phyloP scores from a whole-genome alignment of 1,284 basidiomycete species.

The Ganoderma sinense region DNA sequence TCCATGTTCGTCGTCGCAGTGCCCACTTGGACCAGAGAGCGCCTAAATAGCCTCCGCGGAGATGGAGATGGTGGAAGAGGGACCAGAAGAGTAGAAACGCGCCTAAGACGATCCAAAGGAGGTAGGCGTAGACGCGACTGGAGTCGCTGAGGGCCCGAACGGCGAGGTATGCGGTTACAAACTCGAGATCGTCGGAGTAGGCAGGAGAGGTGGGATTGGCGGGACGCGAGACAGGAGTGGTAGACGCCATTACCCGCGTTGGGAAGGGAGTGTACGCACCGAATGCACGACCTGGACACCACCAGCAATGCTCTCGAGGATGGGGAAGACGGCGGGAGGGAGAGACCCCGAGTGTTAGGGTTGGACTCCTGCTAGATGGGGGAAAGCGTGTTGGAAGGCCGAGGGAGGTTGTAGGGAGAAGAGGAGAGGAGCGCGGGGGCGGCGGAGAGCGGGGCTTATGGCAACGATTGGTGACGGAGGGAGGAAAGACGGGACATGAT shows the following conservation, averaged over 20 bases:
- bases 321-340: not conserved
- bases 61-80: slow-evolving; percentile 49
- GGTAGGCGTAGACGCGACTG: slow-evolving; percentile 62
- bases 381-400: not conserved
- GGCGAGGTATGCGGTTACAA: slow-evolving; percentile 63
- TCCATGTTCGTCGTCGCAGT: slow-evolving; percentile 58
- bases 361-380: not conserved
- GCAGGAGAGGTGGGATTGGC: slow-evolving; percentile 55
- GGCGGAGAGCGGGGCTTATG: slow-evolving; percentile 2
- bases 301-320: not conserved
- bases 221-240: slow-evolving; percentile 32
- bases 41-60: slow-evolving; percentile 51
- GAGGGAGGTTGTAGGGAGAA: not conserved
- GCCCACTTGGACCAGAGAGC: slow-evolving; percentile 64
- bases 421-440: not conserved
- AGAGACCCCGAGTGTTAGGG: not conserved
- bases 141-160: slow-evolving; percentile 59
- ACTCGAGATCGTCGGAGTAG: slow-evolving; percentile 54
- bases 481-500: slow-evolving; percentile 2
- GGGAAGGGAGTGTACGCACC: slow-evolving; percentile 4
- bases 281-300: slow-evolving; percentile 12
- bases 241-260: slow-evolving; percentile 19
- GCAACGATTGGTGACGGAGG: not conserved
- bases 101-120: slow-evolving; percentile 59
- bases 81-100: slow-evolving; percentile 49